Evolutionary conservation across 352 stramenopile species (phyloP).

Genomic region (Pythium brachiatum): DNA sequence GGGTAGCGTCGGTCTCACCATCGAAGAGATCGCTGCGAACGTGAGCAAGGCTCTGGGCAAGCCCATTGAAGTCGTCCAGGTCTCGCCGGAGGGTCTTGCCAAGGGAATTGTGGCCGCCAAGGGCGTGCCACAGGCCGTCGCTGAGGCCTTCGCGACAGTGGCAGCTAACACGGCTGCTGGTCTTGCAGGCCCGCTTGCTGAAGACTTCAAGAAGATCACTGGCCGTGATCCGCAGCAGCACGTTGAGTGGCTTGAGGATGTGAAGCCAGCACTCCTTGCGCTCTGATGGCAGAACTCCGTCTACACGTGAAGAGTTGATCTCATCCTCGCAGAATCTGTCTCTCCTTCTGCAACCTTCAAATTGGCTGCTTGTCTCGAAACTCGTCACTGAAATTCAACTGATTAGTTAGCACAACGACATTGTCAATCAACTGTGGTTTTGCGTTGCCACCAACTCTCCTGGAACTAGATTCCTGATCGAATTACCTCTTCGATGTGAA

Average conservation of each 20-base stretch:
- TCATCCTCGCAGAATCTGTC: no score
- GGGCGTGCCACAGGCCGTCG: constrained; percentile 1
- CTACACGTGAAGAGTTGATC: background rate
- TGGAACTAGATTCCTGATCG: background rate
- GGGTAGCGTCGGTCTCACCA: constrained; percentile 6
- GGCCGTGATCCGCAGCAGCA: constrained; percentile 16
- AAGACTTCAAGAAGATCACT: constrained; percentile 26
- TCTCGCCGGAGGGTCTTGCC: background rate
- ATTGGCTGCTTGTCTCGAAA: no score
- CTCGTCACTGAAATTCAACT: no score
- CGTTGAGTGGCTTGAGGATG: constrained; percentile 17
- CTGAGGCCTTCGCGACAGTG: constrained; percentile 16
- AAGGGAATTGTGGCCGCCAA: background rate
- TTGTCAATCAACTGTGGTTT: no score
- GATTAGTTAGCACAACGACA: no score
- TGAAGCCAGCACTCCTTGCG: constrained; percentile 22
- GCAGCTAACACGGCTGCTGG: constrained; percentile 17
- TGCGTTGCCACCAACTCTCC: no score
- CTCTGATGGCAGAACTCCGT: background rate
- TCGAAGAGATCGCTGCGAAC: constrained; percentile 9
- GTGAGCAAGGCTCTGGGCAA: constrained; percentile 14
- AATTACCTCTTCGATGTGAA: background rate
- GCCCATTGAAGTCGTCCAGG: constrained; percentile 16
- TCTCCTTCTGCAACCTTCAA: no score
- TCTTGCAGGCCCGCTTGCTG: background rate